Conservation (phyloP, 441 rosid genomes). For the Aquilaria agallochum region DNA sequence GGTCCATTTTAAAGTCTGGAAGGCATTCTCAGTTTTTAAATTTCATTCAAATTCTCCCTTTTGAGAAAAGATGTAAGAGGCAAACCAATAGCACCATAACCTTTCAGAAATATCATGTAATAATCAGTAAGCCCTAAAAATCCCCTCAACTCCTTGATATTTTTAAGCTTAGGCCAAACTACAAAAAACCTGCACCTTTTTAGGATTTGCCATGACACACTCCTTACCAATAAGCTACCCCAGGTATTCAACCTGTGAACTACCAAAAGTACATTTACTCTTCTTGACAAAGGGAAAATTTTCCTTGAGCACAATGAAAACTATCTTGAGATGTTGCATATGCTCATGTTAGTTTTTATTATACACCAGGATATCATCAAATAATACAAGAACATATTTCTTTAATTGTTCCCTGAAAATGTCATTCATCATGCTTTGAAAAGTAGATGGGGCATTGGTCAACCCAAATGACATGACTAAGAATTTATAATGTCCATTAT, state of each 20-base stretch:
- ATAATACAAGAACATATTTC: not conserved
- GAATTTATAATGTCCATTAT: not conserved
- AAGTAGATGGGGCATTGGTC: not conserved
- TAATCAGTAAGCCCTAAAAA: constrained; percentile 1
- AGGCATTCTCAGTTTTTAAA: not conserved
- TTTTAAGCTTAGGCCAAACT: not conserved
- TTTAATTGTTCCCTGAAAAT: not conserved
- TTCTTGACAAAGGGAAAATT: not conserved
- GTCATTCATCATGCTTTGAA: not conserved
- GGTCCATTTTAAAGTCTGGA: too few relatives aligned
- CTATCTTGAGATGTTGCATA: not conserved
- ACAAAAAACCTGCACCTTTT: not conserved
- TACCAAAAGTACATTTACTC: not conserved
- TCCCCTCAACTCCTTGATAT: not conserved
- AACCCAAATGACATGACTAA: not conserved
- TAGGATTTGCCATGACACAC: too few relatives aligned
- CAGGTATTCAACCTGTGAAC: not conserved
- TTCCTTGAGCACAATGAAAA: not conserved
- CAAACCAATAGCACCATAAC: not conserved
- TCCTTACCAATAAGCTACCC: not conserved
- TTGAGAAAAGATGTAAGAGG: not conserved
- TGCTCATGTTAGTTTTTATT: not conserved
- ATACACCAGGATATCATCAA: not conserved
- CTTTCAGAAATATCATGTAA: not conserved
- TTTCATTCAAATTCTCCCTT: not conserved